Evolutionary conservation across 371 early-diverging fungal species (phyloP).

Genomic region (Haplosporangium sp.): DNA sequence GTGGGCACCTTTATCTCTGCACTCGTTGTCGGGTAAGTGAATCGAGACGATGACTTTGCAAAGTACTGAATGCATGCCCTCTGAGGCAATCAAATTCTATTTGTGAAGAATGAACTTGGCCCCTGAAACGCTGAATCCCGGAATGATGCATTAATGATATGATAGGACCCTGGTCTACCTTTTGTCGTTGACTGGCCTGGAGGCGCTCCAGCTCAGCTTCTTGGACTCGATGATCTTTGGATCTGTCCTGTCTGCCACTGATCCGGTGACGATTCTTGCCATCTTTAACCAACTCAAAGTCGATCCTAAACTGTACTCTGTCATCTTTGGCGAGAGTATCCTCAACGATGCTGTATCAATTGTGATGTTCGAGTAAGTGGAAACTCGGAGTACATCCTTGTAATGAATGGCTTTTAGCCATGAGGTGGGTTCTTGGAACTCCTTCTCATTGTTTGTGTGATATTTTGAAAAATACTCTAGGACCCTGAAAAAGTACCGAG

Average conservation of each 20-base stretch:
- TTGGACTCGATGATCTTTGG: slow-evolving; percentile 94
- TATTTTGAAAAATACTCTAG: slow-evolving; percentile 45
- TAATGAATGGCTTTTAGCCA: neutral
- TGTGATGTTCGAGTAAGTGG: slow-evolving; percentile 84
- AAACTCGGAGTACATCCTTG: neutral
- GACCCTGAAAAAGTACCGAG: slow-evolving; percentile 83
- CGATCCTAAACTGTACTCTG: slow-evolving; percentile 91
- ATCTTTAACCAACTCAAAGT: slow-evolving; percentile 93
- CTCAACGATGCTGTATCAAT: slow-evolving; percentile 97
- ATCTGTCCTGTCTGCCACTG: slow-evolving; percentile 94
- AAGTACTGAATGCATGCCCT: neutral
- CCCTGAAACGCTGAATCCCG: too few species aligned
- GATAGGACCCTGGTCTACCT: slow-evolving; percentile 73
- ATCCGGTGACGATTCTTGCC: slow-evolving; percentile 95
- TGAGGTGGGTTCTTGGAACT: too few species aligned
- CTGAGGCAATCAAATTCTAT: neutral
- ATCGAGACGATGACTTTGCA: neutral
- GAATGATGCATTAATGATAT: neutral
- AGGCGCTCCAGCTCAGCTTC: slow-evolving; percentile 70
- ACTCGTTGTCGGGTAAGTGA: slow-evolving; percentile 81
- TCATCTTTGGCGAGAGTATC: slow-evolving; percentile 95
- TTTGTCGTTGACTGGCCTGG: slow-evolving; percentile 77
- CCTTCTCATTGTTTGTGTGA: too few species aligned
- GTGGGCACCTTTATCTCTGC: slow-evolving; percentile 92
- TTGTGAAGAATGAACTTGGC: neutral